Percentiles rank a stretch among this genome's conserved stretches.
Evolutionary conservation across 176 grass and related monocot species (phyloP).

Genomic region (Otatea glauca): DNA sequence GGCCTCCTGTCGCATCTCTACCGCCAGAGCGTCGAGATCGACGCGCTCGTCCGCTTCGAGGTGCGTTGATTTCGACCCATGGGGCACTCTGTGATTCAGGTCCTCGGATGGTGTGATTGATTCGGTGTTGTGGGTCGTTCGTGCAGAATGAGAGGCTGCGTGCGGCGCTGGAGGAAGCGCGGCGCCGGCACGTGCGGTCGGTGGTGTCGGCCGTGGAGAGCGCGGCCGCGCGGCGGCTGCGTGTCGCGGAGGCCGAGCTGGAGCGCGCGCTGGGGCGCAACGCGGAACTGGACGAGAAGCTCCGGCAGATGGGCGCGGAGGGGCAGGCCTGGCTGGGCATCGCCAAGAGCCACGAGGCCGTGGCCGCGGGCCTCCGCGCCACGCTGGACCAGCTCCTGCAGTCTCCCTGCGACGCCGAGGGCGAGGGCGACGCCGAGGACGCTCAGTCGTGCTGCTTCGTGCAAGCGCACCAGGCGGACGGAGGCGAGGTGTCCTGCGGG

Average conservation of each 20-base stretch:
- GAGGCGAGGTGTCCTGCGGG: neutral
- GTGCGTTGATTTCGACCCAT: conserved; percentile 15
- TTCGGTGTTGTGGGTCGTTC: neutral
- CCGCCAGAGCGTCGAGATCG: conserved; percentile 59
- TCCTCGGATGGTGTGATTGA: neutral
- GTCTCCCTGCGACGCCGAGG: neutral
- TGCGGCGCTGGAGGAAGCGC: conserved; percentile 47
- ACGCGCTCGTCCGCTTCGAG: conserved; percentile 64
- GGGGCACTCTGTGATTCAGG: neutral
- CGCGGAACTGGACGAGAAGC: conserved; percentile 59
- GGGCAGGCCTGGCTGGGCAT: conserved; percentile 59
- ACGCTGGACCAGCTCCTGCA: conserved; percentile 50
- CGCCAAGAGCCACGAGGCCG: conserved; percentile 60
- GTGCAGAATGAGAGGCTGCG: conserved; percentile 67
- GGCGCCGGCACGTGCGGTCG: conserved; percentile 53
- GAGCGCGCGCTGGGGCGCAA: conserved; percentile 38
- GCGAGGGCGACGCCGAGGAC: conserved; percentile 51
- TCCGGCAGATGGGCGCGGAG: conserved; percentile 55
- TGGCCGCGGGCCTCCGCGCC: conserved; percentile 57
- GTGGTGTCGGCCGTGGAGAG: conserved; percentile 43
- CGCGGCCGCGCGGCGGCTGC: conserved; percentile 34
- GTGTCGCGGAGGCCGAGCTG: conserved; percentile 54
- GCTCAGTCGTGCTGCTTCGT: conserved; percentile 76
- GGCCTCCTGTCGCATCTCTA: conserved; percentile 54
- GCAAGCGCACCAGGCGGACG: too few relatives aligned